phyloP scores from a whole-genome alignment of 495 filamentous ascomycete genomes.

The Mytilinidion resinicola region DNA sequence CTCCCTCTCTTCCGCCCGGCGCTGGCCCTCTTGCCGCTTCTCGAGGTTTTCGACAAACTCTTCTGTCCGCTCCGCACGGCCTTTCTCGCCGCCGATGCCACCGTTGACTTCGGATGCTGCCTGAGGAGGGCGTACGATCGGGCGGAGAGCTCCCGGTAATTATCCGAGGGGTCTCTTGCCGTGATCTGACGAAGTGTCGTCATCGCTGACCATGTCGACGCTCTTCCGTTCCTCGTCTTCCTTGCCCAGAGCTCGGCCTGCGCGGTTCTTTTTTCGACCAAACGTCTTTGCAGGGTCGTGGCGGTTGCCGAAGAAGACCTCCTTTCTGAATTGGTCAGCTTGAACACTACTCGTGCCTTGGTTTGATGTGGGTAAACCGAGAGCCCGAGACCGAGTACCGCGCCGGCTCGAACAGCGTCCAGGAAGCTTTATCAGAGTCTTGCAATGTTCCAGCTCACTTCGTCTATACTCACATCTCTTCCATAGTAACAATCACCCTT shows the following conservation, averaged over 20 bases:
- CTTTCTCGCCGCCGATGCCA: constrained; percentile 41
- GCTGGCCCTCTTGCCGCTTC: constrained; percentile 31
- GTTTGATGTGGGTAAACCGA: no score
- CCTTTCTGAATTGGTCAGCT: constrained; percentile 26
- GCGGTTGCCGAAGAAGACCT: constrained; percentile 31
- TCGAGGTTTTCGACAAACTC: constrained; percentile 36
- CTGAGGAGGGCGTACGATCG: constrained; percentile 37
- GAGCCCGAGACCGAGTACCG: no score
- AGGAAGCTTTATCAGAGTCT: no score
- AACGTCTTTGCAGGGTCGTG: constrained; percentile 31
- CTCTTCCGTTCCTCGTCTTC: constrained; percentile 27
- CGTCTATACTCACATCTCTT: neutral
- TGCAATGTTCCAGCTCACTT: no score
- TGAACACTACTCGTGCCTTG: no score
- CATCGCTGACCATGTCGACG: constrained; percentile 25
- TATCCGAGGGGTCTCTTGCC: neutral
- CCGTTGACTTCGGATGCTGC: constrained; percentile 37
- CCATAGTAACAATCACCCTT: constrained; percentile 24
- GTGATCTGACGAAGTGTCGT: neutral
- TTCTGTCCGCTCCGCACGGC: constrained; percentile 37
- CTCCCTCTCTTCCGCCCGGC: constrained; percentile 37
- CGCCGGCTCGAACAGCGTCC: no score
- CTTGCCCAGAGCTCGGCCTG: constrained; percentile 19
- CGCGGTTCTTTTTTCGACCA: constrained; percentile 35
- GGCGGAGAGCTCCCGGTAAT: neutral